Evolutionary conservation across 1,139 yeast species (phyloP).

Genomic region (Protomyces macrosporus): DNA sequence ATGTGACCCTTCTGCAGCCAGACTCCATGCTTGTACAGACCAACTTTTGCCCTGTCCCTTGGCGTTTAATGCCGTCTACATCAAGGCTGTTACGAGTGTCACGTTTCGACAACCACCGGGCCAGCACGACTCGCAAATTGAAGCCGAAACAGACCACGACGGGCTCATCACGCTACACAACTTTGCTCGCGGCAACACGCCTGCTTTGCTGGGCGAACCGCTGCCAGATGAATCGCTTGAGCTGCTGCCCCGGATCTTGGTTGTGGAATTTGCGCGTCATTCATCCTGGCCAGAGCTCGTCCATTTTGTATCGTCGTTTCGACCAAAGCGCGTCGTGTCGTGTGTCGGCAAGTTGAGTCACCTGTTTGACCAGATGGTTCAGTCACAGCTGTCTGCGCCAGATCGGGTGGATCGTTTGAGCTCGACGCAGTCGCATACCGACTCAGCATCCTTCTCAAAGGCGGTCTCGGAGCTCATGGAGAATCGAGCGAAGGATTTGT

Average conservation of each 20-base stretch:
- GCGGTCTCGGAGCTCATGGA: too few relatives aligned
- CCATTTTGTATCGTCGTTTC: conserved; percentile 21
- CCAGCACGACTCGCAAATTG: neutral
- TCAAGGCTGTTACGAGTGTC: conserved; percentile 14
- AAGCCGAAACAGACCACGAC: neutral
- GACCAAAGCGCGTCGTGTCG: conserved; percentile 30
- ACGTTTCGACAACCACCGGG: neutral
- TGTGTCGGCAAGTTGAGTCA: conserved; percentile 26
- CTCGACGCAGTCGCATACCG: too few relatives aligned
- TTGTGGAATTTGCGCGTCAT: conserved; percentile 30
- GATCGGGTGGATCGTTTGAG: too few relatives aligned
- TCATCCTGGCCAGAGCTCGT: conserved; percentile 30
- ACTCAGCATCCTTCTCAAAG: too few relatives aligned
- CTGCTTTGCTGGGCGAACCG: conserved; percentile 8
- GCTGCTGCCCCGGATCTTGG: conserved; percentile 16
- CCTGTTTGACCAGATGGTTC: neutral
- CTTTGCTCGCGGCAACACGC: conserved; percentile 7
- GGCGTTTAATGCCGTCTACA: conserved; percentile 15
- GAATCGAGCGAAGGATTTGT: too few relatives aligned
- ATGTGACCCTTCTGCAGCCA: conserved; percentile 32
- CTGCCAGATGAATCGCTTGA: neutral
- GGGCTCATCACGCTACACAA: conserved; percentile 18
- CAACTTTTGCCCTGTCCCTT: conserved; percentile 3
- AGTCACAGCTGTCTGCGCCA: too few relatives aligned
- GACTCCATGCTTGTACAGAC: conserved; percentile 38